phyloP scores from a whole-genome alignment of 768 basidiomycete genomes.

The Pluteus cervinus region DNA sequence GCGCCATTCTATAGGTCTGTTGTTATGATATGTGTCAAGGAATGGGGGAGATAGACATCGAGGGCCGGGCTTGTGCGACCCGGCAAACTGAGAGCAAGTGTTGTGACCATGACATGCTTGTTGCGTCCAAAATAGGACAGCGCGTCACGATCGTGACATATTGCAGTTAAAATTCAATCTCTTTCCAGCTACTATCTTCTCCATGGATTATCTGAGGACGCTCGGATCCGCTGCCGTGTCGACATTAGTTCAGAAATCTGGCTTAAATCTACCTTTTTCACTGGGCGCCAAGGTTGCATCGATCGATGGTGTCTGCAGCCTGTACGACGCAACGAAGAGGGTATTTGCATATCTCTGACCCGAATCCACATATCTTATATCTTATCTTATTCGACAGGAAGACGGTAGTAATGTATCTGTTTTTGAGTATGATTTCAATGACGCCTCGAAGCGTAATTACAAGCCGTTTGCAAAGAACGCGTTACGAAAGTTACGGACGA shows the following conservation, averaged over 20 bases:
- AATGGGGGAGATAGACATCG: constrained; percentile 5
- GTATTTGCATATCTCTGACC: constrained; percentile 32
- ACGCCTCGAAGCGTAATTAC: constrained; percentile 48
- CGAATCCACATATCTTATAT: constrained; percentile 1
- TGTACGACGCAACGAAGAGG: constrained; percentile 86
- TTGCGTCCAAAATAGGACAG: no score
- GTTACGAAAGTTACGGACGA: constrained; percentile 82
- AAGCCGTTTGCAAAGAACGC: constrained; percentile 84
- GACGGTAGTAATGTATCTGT: constrained; percentile 82
- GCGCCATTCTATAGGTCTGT: no score
- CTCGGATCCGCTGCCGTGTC: constrained; percentile 85
- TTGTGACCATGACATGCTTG: background rate
- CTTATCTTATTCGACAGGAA: constrained; percentile 50
- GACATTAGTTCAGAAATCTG: constrained; percentile 88
- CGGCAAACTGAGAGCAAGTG: no score
- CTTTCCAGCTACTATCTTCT: background rate
- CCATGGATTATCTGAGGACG: constrained; percentile 79
- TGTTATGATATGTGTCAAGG: constrained; percentile 3
- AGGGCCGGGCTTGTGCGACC: background rate
- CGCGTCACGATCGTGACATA: background rate
- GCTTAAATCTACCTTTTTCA: constrained; percentile 82
- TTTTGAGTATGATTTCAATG: constrained; percentile 84
- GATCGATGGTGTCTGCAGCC: constrained; percentile 71
- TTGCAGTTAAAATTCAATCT: no score
- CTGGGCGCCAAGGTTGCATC: constrained; percentile 69